Percentiles rank a stretch among this genome's conserved stretches.
Conservation (phyloP, 148 eudicot genomes). For the Drosera capensis region DNA sequence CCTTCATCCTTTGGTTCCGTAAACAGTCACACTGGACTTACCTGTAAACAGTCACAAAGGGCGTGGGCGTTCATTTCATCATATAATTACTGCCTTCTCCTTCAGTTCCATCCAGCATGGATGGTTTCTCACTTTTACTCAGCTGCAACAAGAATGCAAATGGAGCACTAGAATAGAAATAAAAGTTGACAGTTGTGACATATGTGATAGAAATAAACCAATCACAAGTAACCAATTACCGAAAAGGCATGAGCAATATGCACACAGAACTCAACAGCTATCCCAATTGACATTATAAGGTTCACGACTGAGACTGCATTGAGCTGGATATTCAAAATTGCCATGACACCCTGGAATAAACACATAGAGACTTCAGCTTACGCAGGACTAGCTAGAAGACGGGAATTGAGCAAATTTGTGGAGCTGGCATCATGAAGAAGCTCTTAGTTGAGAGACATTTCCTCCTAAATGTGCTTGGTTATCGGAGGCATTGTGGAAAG, state of each 20-base stretch:
- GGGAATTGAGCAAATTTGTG: too few relatives aligned
- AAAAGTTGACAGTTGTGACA: too few relatives aligned
- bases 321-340: constrained; percentile 70
- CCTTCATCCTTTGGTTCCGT: constrained; percentile 26
- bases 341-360: constrained; percentile 86
- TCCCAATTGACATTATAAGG: constrained; percentile 93
- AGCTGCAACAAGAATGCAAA: not conserved
- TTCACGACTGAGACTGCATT: constrained; percentile 92
- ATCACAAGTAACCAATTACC: constrained; percentile 25
- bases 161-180: not conserved
- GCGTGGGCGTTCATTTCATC: too few relatives aligned
- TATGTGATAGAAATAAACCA: too few relatives aligned
- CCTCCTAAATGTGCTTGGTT: not conserved
- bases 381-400: too few relatives aligned
- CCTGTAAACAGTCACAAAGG: constrained; percentile 16
- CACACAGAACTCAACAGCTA: constrained; percentile 94
- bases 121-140: too few relatives aligned
- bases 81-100: not conserved
- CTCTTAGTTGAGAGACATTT: not conserved
- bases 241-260: constrained; percentile 93
- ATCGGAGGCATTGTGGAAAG: too few relatives aligned
- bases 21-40: constrained; percentile 34
- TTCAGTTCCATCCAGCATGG: too few relatives aligned
- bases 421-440: too few relatives aligned
- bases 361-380: too few relatives aligned